A percentile compares a stretch with the other conserved stretches of the same genome.
These are phyloP conservation scores for Pseudocercospora pini-densiflorae DNA, from an alignment of 2,329 filamentous ascomycete genomes.

Conservation along the genomic window DNA sequence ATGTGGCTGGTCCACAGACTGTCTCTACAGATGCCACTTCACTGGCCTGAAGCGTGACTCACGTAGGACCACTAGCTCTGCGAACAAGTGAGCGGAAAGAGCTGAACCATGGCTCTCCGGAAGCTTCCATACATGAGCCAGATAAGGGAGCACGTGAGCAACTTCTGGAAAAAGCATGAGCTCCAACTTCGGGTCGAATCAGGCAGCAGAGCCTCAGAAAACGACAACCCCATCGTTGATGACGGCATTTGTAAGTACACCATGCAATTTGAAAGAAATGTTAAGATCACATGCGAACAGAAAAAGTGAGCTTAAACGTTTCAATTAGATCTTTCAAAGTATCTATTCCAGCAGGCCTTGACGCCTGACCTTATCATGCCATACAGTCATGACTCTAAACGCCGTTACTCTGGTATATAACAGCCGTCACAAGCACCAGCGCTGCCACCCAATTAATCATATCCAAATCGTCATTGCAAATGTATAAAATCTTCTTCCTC, in stretches of 20 bases:
- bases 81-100: not conserved
- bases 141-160: not conserved
- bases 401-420: slow-evolving; percentile 9
- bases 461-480: not conserved
- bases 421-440: not conserved
- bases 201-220: not conserved
- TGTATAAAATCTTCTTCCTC: not conserved
- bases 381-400: not conserved
- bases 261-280: not conserved
- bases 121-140: not conserved
- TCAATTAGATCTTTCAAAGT: not conserved
- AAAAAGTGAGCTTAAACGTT: not conserved
- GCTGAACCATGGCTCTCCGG: not conserved
- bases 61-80: not conserved
- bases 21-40: not conserved
- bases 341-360: not conserved
- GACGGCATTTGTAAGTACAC: not conserved
- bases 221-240: not conserved
- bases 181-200: not conserved
- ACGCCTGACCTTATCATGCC: not conserved
- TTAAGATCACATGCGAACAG: not conserved
- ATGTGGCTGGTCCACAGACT: not conserved
- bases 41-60: not conserved
- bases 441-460: not conserved
- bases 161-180: not conserved